Conservation (phyloP, 331 rosid species). For the Acacia concinna region DNA sequence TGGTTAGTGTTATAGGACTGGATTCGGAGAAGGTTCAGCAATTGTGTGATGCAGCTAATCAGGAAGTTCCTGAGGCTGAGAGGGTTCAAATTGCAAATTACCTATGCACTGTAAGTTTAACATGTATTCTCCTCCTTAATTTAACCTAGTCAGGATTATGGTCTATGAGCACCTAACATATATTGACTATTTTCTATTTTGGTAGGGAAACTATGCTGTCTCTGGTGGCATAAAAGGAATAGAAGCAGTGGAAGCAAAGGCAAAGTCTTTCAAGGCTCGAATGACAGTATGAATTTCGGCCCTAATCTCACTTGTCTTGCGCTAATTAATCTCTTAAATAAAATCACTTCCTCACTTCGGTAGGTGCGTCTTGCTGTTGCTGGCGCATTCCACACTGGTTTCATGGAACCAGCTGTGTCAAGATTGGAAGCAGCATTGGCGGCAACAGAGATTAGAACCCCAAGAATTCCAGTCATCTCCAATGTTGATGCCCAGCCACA, state of each 20-base stretch:
- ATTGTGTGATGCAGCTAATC: constrained; percentile 91
- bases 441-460: constrained; percentile 73
- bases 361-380: constrained; percentile 98
- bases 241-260: constrained; percentile 88
- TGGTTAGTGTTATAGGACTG: constrained; percentile 92
- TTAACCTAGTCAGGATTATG: constrained; percentile 3
- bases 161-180: constrained; percentile 21
- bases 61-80: constrained; percentile 79
- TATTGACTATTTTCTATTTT: constrained; percentile 20
- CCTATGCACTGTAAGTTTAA: constrained; percentile 78
- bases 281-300: constrained; percentile 68
- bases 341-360: constrained; percentile 5
- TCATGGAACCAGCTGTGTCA: constrained; percentile 96
- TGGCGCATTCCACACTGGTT: constrained; percentile 93
- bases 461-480: constrained; percentile 93
- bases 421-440: constrained; percentile 94
- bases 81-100: constrained; percentile 95
- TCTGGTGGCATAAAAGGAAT: constrained; percentile 96
- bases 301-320: background rate
- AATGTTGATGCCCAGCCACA: constrained; percentile 91
- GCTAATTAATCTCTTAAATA: constrained; percentile 12
- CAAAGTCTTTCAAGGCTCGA: constrained; percentile 98
- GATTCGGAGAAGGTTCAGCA: constrained; percentile 91
- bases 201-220: constrained; percentile 93
- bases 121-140: constrained; percentile 7